Evolutionary conservation across 176 grass and related monocot genomes (phyloP), one percentile per base, ranked within the genome.

Genomic region (Guadua angustifolia): DNA sequence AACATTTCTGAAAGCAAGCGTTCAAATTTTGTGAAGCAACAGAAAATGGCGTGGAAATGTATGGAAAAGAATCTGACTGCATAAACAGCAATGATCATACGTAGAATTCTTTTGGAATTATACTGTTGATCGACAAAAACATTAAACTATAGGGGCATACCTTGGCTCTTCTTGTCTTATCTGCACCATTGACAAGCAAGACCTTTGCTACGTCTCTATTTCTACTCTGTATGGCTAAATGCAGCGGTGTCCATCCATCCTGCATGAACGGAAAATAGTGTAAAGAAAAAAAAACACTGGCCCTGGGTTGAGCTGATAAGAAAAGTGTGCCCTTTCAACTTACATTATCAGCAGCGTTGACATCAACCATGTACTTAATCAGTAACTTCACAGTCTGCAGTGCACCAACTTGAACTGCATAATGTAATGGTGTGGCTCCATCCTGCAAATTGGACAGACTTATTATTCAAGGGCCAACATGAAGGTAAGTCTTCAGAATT

Each of bases 341-440:
- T 86, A 98, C 93, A 79, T 92, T 88, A 83, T 95, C 95, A 74
- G 89, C 85, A 84, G 94, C 91, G 80, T 95, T 95, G 51, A 98
- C 93, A 92, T 98, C 95, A 80, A 98, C 95, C 83, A 82, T 90
- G 74, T 88, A 94, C 76, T 98, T 98, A 57, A 98, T 93, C n/a
- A 98, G 70, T 62, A 98, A 88, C 80, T 98, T 98, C 71, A 94
- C 89, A 8, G 95, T 95, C 75, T 98, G 95, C 85, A 92, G 69
- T 16, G 95, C 93, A 83, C 91, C 93, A 77, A 91, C 91, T 93
- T 51, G 95, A 87, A 92, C 93, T 18, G 93, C 95, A 83, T 95
- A 90, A 90, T 98, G 93, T 13, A 98, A 82, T 39, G 93, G 89
- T 71, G 93, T 94, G 38, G 91, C 95, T 85, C 93, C 93, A 90